Evolutionary conservation across 2,329 filamentous ascomycete species (phyloP), one percentile per base, ranked within the genome.

Genomic region (Dichotomopilus funicola): DNA sequence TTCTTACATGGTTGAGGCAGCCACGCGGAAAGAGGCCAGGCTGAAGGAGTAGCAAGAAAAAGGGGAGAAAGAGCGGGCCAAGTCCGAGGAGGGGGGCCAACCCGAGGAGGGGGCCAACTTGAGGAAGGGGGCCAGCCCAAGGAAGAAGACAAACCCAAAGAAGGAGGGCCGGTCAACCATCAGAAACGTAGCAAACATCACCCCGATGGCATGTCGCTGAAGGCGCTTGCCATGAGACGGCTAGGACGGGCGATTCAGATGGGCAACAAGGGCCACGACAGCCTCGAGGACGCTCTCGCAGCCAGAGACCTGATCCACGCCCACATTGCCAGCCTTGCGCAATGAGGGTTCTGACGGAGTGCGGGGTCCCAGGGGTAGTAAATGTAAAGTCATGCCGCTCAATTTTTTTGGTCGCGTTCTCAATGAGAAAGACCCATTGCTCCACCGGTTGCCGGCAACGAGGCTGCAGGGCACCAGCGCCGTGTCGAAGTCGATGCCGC

Each of bases 1-100:
- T 61, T 78, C 77, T 0, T 63, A 70, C n/a, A 33, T 72, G 2
- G 56, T 72, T 10, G 71, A 72, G 51, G 64, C 56, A 31, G 12
- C 34, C 12, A n/a, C 7, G 11, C 43, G 50, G 12, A 53, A 53
- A 3, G 55, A 51, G 51, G 60, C 55, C 37, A 61, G 61, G 43
- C 55, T 63, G 55, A 58, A 56, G 19, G 46, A 37, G 58, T 58
- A 49, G 27, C 11, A 47, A 36, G 42, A 11, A 5, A 35, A 31
- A 9, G 36, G 49, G 34, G 37, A 13, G 31, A 19, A 36, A 3
- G 42, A 41, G 19, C 19, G 19, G 19, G 19, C 2, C 19, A 27
- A 27, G 19, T 27, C 19, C 19, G 19, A 27, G 19, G 19, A 27
- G 3, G 19, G 19, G 19, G 19, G 19, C 19, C 19, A 27, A 27